Evolutionary conservation across 495 filamentous ascomycete genomes (phyloP).

Genomic region (Daldinia bambusicola): DNA sequence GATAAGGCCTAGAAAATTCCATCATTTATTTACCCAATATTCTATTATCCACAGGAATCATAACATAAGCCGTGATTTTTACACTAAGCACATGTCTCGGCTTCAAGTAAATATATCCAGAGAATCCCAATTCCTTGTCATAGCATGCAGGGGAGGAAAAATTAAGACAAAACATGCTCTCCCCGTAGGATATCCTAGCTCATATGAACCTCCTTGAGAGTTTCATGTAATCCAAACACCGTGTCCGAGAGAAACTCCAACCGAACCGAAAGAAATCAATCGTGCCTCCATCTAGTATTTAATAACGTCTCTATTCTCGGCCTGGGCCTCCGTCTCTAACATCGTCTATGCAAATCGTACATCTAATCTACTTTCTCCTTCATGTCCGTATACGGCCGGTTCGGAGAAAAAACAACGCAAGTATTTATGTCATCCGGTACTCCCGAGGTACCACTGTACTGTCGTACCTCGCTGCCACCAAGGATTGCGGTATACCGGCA

Average conservation of each 20-base stretch:
- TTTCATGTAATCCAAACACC: slow-evolving; percentile 19
- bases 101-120: neutral
- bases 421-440: slow-evolving; percentile 34
- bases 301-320: slow-evolving; percentile 23
- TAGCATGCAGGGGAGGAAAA: neutral
- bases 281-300: slow-evolving; percentile 12
- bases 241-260: slow-evolving; percentile 12
- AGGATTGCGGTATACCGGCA: slow-evolving; percentile 19
- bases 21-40: neutral
- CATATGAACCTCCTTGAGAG: slow-evolving; percentile 14
- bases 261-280: neutral
- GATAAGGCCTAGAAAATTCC: neutral
- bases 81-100: neutral
- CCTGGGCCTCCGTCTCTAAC: slow-evolving; percentile 45
- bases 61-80: neutral
- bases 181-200: neutral
- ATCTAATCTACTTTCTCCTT: slow-evolving; percentile 13
- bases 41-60: neutral
- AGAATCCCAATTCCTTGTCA: neutral
- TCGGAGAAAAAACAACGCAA: neutral
- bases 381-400: neutral
- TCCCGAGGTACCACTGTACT: slow-evolving; percentile 42
- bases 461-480: slow-evolving; percentile 18
- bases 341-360: slow-evolving; percentile 18
- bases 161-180: slow-evolving; percentile 10